A percentile compares a stretch with the other conserved stretches of the same genome.
Conservation (phyloP, 2,329 filamentous ascomycete genomes). For the Sporothrix dimorphospora region DNA sequence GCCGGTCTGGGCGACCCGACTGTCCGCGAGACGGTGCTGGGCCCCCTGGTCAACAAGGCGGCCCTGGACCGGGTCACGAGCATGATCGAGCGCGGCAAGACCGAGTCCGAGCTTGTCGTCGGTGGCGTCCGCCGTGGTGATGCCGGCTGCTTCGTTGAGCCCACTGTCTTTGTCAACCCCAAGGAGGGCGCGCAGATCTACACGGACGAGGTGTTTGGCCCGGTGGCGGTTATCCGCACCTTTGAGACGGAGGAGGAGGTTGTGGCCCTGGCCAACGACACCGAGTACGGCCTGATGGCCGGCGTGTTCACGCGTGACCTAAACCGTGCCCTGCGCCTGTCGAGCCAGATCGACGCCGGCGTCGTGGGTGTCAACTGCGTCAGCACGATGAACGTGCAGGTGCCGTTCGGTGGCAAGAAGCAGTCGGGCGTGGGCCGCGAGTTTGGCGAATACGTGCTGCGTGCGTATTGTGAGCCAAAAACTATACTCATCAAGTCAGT, state of each 20-base stretch:
- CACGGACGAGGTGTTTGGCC: slow-evolving; percentile 56
- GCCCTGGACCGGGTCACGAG: slow-evolving; percentile 64
- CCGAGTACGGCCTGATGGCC: slow-evolving; percentile 55
- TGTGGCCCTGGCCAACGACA: slow-evolving; percentile 53
- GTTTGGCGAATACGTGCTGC: slow-evolving; percentile 27
- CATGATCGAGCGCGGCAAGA: slow-evolving; percentile 42
- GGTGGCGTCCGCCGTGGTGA: slow-evolving; percentile 49
- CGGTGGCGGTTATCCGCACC: slow-evolving; percentile 53
- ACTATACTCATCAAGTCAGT: not conserved
- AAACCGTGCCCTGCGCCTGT: slow-evolving; percentile 39
- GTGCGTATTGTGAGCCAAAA: not conserved
- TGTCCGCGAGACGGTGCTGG: slow-evolving; percentile 40
- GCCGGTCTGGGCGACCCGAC: slow-evolving; percentile 52
- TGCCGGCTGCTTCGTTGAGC: slow-evolving; percentile 39
- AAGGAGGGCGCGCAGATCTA: slow-evolving; percentile 46
- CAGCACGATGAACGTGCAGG: slow-evolving; percentile 36
- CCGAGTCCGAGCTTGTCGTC: slow-evolving; percentile 42
- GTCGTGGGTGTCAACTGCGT: slow-evolving; percentile 57
- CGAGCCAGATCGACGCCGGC: slow-evolving; percentile 54
- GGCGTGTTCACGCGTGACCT: slow-evolving; percentile 56
- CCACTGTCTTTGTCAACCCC: slow-evolving; percentile 45
- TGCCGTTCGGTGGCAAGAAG: slow-evolving; percentile 47
- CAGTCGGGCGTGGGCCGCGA: slow-evolving; percentile 45
- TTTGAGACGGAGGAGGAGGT: slow-evolving; percentile 58
- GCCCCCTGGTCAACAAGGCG: slow-evolving; percentile 54